These are phyloP conservation scores for Blastocrithidia nonstop DNA, from an alignment of 208 protist genomes.

Conservation along the genomic window DNA sequence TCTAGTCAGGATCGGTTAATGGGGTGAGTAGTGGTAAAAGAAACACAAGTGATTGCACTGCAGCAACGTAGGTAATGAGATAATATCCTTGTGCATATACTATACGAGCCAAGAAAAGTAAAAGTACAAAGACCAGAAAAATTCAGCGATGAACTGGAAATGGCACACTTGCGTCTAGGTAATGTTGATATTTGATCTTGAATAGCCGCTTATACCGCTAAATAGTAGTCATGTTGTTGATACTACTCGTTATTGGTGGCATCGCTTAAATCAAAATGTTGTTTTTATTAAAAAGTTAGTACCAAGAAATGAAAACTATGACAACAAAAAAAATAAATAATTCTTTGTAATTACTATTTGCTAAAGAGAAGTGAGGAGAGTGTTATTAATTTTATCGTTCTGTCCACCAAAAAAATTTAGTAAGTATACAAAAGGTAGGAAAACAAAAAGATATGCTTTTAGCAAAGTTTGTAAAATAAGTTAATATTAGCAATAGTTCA, in stretches of 20 bases:
- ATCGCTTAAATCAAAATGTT: background rate
- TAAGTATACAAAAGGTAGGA: too few species aligned
- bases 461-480: too few species aligned
- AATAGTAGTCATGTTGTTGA: too few species aligned
- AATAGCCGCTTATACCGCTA: too few species aligned
- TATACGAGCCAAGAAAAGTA: slow-evolving; percentile 68
- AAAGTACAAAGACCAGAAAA: slow-evolving; percentile 40
- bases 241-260: background rate
- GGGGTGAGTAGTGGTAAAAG: slow-evolving; percentile 93
- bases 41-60: slow-evolving; percentile 94
- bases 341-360: too few species aligned
- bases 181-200: slow-evolving; percentile 20
- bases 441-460: too few species aligned
- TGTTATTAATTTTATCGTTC: too few species aligned
- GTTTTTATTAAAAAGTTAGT: background rate
- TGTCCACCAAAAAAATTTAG: too few species aligned
- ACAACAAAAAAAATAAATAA: too few species aligned
- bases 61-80: slow-evolving; percentile 93
- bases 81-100: slow-evolving; percentile 81
- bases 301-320: too few species aligned
- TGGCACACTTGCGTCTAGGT: slow-evolving; percentile 57
- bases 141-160: slow-evolving; percentile 53
- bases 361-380: too few species aligned
- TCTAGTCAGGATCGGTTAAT: slow-evolving; percentile 19
- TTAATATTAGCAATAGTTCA: too few species aligned